A percentile compares a stretch with the other conserved stretches of the same genome.
These are phyloP conservation scores for Parafenestella ontariensis DNA, from an alignment of 2,329 filamentous ascomycete genomes.

Conservation along the genomic window DNA sequence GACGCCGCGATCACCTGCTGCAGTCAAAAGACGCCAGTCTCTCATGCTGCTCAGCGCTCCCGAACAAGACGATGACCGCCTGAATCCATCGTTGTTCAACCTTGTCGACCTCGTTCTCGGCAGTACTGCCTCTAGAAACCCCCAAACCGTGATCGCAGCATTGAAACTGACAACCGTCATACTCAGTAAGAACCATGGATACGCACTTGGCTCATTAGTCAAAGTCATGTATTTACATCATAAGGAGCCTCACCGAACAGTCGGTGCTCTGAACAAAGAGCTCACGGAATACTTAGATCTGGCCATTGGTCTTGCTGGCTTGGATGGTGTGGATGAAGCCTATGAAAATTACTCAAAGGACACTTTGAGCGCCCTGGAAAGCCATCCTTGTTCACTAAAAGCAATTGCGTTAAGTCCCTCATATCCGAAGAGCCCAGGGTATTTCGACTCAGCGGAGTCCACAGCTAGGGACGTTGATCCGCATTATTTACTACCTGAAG, in stretches of 20 bases:
- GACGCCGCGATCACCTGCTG: slow-evolving; percentile 60
- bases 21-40: slow-evolving; percentile 83
- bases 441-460: slow-evolving; percentile 57
- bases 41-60: slow-evolving; percentile 84
- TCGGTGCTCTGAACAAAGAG: slow-evolving; percentile 77
- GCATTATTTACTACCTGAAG: slow-evolving; percentile 67
- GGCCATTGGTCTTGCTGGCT: slow-evolving; percentile 71
- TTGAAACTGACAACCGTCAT: slow-evolving; percentile 87
- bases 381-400: slow-evolving; percentile 74
- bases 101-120: slow-evolving; percentile 88
- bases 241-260: slow-evolving; percentile 67
- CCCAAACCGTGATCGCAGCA: slow-evolving; percentile 88
- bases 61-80: slow-evolving; percentile 74
- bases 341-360: slow-evolving; percentile 78
- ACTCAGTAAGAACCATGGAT: slow-evolving; percentile 84
- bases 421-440: slow-evolving; percentile 59
- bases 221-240: slow-evolving; percentile 67
- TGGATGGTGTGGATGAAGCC: slow-evolving; percentile 73
- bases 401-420: slow-evolving; percentile 70
- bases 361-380: slow-evolving; percentile 71
- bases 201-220: slow-evolving; percentile 79
- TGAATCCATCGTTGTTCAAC: slow-evolving; percentile 89
- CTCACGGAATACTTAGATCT: slow-evolving; percentile 74
- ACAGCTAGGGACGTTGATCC: slow-evolving; percentile 68
- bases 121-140: slow-evolving; percentile 81